Evolutionary conservation across 1,284 basidiomycete species (phyloP).

Genomic region (Heimioporus retisporus): DNA sequence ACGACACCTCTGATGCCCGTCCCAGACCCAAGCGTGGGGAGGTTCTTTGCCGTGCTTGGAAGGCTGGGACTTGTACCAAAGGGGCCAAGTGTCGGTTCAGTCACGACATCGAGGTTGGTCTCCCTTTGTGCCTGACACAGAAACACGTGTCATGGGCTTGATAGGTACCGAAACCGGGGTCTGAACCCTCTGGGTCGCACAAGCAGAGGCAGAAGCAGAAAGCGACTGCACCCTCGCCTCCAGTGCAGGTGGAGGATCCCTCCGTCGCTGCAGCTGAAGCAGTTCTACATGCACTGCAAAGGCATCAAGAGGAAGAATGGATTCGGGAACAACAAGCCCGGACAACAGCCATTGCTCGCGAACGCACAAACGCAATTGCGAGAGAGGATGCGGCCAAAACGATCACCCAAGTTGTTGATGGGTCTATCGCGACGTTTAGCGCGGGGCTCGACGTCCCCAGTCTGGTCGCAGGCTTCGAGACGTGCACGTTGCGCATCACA

Average conservation of each 20-base stretch:
- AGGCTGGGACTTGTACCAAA: constrained; percentile 40
- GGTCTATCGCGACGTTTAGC: constrained; percentile 59
- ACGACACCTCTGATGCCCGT: constrained; percentile 22
- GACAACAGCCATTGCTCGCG: constrained; percentile 21
- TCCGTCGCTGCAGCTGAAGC: not conserved
- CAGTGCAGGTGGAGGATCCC: constrained; percentile 1
- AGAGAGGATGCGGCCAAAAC: constrained; percentile 51
- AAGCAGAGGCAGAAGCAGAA: constrained; percentile 4
- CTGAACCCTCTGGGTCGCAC: not conserved
- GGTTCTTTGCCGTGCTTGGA: constrained; percentile 40
- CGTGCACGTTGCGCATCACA: constrained; percentile 54
- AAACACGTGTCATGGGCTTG: not conserved
- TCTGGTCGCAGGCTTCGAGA: constrained; percentile 60
- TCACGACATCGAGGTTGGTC: constrained; percentile 39
- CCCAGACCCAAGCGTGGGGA: constrained; percentile 33
- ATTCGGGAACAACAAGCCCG: constrained; percentile 12
- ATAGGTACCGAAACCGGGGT: constrained; percentile 15
- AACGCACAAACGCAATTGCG: constrained; percentile 19
- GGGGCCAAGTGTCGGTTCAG: constrained; percentile 36
- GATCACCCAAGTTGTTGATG: constrained; percentile 53
- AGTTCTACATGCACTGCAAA: not conserved
- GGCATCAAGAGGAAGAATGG: not conserved
- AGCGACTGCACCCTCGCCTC: not conserved
- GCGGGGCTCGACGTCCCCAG: constrained; percentile 55
- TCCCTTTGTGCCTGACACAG: not conserved